Evolutionary conservation across 2,329 filamentous ascomycete species (phyloP).

Genomic region (Fusarium oxysporum): DNA sequence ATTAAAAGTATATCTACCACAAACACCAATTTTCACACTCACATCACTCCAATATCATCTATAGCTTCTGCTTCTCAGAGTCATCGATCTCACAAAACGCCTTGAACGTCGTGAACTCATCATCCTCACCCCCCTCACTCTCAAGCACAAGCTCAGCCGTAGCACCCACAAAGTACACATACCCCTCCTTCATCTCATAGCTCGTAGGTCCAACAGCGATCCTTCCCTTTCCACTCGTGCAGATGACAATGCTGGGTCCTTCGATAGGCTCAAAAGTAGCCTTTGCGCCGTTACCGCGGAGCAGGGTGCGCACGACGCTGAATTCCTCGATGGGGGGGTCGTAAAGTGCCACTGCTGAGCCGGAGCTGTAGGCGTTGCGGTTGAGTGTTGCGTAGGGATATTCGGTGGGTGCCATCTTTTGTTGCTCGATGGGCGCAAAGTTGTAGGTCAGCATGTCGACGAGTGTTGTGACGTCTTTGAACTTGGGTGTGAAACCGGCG

Average conservation of each 20-base stretch:
- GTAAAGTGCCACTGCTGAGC: slow-evolving; percentile 80
- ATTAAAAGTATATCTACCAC: slow-evolving; percentile 19
- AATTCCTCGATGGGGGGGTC: slow-evolving; percentile 98
- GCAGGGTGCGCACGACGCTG: slow-evolving; percentile 82
- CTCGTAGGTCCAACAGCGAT: slow-evolving; percentile 87
- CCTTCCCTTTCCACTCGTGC: slow-evolving; percentile 83
- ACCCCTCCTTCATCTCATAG: slow-evolving; percentile 78
- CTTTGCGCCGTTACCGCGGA: slow-evolving; percentile 79
- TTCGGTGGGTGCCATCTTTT: slow-evolving; percentile 88
- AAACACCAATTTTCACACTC: slow-evolving; percentile 9
- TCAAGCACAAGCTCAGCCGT: slow-evolving; percentile 86
- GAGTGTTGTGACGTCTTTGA: slow-evolving; percentile 93
- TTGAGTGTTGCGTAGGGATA: slow-evolving; percentile 90
- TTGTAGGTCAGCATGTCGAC: slow-evolving; percentile 94
- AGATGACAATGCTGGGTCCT: slow-evolving; percentile 93
- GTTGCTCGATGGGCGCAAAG: slow-evolving; percentile 92
- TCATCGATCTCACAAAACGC: slow-evolving; percentile 88
- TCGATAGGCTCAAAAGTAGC: slow-evolving; percentile 88
- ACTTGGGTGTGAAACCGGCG: slow-evolving; percentile 97
- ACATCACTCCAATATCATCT: background rate
- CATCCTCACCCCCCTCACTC: slow-evolving; percentile 68
- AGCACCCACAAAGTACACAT: slow-evolving; percentile 87
- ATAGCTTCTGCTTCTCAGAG: slow-evolving; percentile 45
- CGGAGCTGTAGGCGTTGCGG: slow-evolving; percentile 81
- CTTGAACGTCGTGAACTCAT: slow-evolving; percentile 88